Base-by-base conservation (phyloP, 2,329 filamentous ascomycete genomes). In the Trichoderma atroviride region DNA sequence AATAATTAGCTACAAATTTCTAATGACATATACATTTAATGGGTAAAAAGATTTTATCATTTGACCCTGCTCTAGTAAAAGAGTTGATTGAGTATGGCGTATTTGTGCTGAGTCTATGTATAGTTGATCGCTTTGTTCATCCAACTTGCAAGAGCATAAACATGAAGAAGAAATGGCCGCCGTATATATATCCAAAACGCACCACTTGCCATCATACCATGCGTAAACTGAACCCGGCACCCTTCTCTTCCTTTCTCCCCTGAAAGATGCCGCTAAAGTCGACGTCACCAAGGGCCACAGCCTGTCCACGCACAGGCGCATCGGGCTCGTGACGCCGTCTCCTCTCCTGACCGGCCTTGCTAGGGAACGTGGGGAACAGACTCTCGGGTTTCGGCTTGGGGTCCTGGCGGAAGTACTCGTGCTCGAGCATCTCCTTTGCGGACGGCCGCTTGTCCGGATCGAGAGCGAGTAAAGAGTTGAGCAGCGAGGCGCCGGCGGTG, bases 361-460 rank as follows among this genome's bases (percentile, higher is more conserved):
- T 96, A 0, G 96, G 96, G 78, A 98, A 99, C 0, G 96, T 98
- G 2, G 96, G 96, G 77, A 99, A 98, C 90, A 99, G 91, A 75
- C 91, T 91, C 77, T 93, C 91, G 9, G 91, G 89, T 81, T 98
- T 98, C 1, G 94, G 93, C 71, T 92, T 92, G 0, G 96, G 96
- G 74, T 96, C 91, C 81, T 98, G 94, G 22, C 80, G 84, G 79
- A 99, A 99, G 79, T 97, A 99, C 43, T 89, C 84, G 79, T 97
- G 93, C 59, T 85, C 83, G 43, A 98, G 85, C 78, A 96, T 89
- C 70, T 94, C 87, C 61, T 83, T 83, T 1, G 95, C 93, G 2
- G 87, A 85, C 0, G 93, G 93, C 22, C 96, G 85, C 5, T 81
- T 79, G 0, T 84, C 84, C 0, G 96, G 96, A 76, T 98, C 90